A percentile compares a stretch with the other conserved stretches of the same genome.
These are phyloP conservation scores for Planoprotostelium fungivorum DNA, from an alignment of 78 protist species.

Conservation along the genomic window DNA sequence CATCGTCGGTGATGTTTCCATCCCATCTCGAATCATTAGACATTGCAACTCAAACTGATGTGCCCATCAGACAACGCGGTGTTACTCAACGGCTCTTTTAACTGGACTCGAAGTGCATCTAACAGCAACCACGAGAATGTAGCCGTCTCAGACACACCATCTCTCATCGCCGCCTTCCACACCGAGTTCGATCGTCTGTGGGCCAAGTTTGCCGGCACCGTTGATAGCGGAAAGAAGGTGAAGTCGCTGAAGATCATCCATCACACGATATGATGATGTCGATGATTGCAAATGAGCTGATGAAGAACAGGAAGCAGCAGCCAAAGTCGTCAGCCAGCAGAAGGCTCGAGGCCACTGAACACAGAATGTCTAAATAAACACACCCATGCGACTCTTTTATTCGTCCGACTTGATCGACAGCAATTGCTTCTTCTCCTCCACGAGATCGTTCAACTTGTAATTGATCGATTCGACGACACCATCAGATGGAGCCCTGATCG, in stretches of 20 bases:
- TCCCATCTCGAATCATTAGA: too few species aligned
- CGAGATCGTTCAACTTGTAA: conserved; percentile 51
- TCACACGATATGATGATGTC: too few species aligned
- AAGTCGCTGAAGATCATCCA: neutral
- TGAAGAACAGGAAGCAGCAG: too few species aligned
- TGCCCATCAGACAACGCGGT: neutral
- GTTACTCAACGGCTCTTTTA: conserved; percentile 35
- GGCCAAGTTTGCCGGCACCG: neutral
- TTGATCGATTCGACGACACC: conserved; percentile 62
- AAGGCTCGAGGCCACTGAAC: too few species aligned
- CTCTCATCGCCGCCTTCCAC: neutral
- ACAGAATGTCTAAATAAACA: too few species aligned
- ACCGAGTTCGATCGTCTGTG: neutral
- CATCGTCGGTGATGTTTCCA: neutral
- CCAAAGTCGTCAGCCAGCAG: too few species aligned
- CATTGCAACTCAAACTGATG: neutral
- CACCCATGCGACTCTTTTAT: too few species aligned
- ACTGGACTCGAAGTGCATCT: conserved; percentile 19
- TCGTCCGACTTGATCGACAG: neutral
- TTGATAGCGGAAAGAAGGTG: neutral
- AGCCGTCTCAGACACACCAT: conserved; percentile 2
- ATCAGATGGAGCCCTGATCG: conserved; percentile 50
- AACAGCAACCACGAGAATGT: conserved; percentile 23
- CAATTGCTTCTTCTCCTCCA: conserved; percentile 43
- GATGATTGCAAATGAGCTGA: too few species aligned